Base-by-base conservation (phyloP, 2,329 filamentous ascomycete species). In the Aureobasidium leucospermi region DNA sequence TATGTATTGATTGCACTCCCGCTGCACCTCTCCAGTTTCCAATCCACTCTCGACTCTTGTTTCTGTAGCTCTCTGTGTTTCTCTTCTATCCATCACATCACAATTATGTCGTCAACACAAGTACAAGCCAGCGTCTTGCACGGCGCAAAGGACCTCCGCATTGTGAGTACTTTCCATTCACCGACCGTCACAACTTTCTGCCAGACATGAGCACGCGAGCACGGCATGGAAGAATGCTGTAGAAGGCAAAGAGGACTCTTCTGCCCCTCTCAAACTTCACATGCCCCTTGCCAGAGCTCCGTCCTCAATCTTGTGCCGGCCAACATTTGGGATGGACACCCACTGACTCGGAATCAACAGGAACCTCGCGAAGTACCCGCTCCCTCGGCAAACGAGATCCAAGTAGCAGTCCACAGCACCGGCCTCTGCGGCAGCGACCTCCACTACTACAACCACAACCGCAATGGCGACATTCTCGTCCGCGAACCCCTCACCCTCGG, bases 381-480 rank as follows among this genome's bases (percentile, higher is more conserved):
- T 13, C 83, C 82, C 13, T 67, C 69, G 42, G 69, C 75, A 31
- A 70, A 74, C 63, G 84, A 88, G 70, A 79, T 89, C 57, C 82
- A 88, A 73, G 73, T 89, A 63, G 78, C 80, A 63, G 79, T 89
- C 63, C 81, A 81, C 63, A 79, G 82, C 64, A 89, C 86, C 4
- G 85, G 85, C 31, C 83, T 89, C 68, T 89, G 86, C 71, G 86
- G 86, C 68, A 86, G 82, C 53, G 86, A 89, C 71, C 79, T 86
- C 5, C 86, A 96, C 79, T 96, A 96, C 84, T 96, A 90, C 82
- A 79, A 83, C 64, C 88, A 95, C 73, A 90, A 89, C 69, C 85
- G 87, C 69, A 96, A 96, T 74, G 91, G 90, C 71, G 85, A 89
- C 78, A 96, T 91, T 69, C 81, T 92, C 61, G 85, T 95, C 60